A percentile compares a stretch with the other conserved stretches of the same genome.
phyloP scores from a whole-genome alignment of 768 basidiomycete genomes.

The Trametes villosa region DNA sequence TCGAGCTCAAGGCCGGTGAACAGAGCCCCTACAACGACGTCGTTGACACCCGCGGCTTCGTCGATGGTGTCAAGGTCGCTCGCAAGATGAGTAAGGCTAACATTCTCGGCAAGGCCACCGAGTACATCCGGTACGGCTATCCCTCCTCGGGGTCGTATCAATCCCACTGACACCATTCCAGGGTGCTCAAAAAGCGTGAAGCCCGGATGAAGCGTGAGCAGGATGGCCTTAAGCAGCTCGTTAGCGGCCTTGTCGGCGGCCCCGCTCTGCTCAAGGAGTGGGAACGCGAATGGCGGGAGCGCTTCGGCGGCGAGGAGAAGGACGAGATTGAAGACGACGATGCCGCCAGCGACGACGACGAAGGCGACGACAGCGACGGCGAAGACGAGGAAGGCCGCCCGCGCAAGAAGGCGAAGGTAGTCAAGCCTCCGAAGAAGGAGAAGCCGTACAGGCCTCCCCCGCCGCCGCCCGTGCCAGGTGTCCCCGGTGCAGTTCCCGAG shows the following conservation, averaged over 20 bases:
- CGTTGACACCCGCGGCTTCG: constrained; percentile 83
- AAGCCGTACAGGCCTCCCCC: constrained; percentile 43
- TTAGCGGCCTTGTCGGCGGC: constrained; percentile 75
- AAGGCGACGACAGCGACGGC: constrained; percentile 50
- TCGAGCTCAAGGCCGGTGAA: constrained; percentile 56
- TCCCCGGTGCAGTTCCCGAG: constrained; percentile 53
- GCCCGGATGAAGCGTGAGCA: constrained; percentile 72
- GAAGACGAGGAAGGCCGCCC: constrained; percentile 51
- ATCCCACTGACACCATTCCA: constrained; percentile 27
- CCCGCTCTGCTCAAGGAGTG: constrained; percentile 71
- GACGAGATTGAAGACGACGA: constrained; percentile 56
- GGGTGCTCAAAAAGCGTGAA: constrained; percentile 83
- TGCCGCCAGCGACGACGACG: constrained; percentile 51
- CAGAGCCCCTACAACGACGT: constrained; percentile 45
- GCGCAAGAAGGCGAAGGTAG: constrained; percentile 65
- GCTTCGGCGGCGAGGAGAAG: constrained; percentile 76
- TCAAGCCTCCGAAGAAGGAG: constrained; percentile 45
- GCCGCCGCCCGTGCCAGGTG: constrained; percentile 37
- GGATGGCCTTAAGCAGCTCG: constrained; percentile 69
- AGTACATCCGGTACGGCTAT: constrained; percentile 70
- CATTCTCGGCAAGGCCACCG: constrained; percentile 87
- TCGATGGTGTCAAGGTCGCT: constrained; percentile 92
- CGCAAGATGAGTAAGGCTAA: constrained; percentile 91
- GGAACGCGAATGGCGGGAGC: constrained; percentile 74
- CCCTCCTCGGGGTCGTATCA: not conserved